Percentiles rank a stretch among this genome's conserved stretches.
phyloP scores from a whole-genome alignment of 371 early-diverging fungal genomes.

The Blakeslea trispora region DNA sequence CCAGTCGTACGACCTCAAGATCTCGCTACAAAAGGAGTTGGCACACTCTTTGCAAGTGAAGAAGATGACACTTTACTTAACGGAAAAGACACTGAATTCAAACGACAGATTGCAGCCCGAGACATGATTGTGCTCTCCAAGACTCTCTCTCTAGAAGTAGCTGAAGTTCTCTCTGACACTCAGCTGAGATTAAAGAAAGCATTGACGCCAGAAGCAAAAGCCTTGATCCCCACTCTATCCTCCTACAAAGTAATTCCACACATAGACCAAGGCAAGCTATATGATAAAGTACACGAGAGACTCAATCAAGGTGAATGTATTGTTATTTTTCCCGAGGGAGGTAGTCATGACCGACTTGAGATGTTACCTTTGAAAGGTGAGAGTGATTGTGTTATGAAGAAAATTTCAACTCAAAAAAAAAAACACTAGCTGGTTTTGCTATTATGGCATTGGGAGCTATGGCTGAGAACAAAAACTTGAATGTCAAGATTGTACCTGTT shows the following conservation, averaged over 20 bases:
- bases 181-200: constrained; percentile 49
- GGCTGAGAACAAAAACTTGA: constrained; percentile 68
- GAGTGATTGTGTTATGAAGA: not conserved
- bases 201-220: constrained; percentile 47
- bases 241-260: constrained; percentile 70
- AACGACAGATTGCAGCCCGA: constrained; percentile 49
- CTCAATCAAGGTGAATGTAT: constrained; percentile 66
- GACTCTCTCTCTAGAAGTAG: constrained; percentile 52
- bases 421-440: constrained; percentile 58
- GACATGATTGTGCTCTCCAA: constrained; percentile 53
- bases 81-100: constrained; percentile 67
- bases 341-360: constrained; percentile 85
- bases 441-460: constrained; percentile 87
- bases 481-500: constrained; percentile 84
- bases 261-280: constrained; percentile 77
- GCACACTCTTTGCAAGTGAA: constrained; percentile 46
- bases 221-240: constrained; percentile 32
- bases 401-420: not conserved
- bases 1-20: constrained; percentile 86
- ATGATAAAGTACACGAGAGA: constrained; percentile 68
- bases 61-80: constrained; percentile 32
- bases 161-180: constrained; percentile 70
- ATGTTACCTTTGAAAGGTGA: constrained; percentile 85
- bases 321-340: constrained; percentile 93
- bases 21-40: constrained; percentile 60